Base-by-base conservation (phyloP, 768 basidiomycete genomes). In the Boletus rubroflammeus region DNA sequence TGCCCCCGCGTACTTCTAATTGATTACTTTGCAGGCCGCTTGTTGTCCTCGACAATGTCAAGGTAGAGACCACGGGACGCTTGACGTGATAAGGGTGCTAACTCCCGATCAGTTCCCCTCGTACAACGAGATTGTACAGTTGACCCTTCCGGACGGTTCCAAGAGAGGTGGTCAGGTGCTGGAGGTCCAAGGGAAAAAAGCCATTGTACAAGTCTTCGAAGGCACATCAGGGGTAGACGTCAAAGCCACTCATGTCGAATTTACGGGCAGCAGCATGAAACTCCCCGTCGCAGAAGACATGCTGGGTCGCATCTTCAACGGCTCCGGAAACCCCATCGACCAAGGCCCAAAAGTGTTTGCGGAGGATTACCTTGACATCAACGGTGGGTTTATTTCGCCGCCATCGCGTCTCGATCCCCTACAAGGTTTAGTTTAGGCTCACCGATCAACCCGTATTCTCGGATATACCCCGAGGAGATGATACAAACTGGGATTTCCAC, bases 401-500 rank as follows among this genome's bases (percentile, higher is more conserved):
- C 5, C 43, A 41, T 39, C 23, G 41, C 52, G 21, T 46, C 54
- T 25, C 47, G 32, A 26, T 40, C 36, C 23, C 28, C 54, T 60
- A 57, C 57, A 66, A 55, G 52, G 59, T 58, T 59, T 49, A 39
- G 50, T 61, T 41, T 59, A 96, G 95, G 95, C 57, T 96, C 93
- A 5, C 97, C 97, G 41, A 99, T 98, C 76, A 99, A 96, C 72
- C 93, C 93, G 21, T 96, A 86, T 73, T 92, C 91, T 58, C 94
- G 97, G 70, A 98, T 98, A 76, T 98, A 99, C 77, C 97, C 97
- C 56, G 97, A 98, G 75, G 97, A 99, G 76, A 99, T 99, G 97
- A 98, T 99, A 60, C 97, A 99, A 74, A 99, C 97, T 34, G 97
- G 97, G 74, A 98, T 98, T 67, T 99, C 97, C 41, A 99, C 97